phyloP scores from a whole-genome alignment of 148 eudicot species.

The Rhododendron vialii region DNA sequence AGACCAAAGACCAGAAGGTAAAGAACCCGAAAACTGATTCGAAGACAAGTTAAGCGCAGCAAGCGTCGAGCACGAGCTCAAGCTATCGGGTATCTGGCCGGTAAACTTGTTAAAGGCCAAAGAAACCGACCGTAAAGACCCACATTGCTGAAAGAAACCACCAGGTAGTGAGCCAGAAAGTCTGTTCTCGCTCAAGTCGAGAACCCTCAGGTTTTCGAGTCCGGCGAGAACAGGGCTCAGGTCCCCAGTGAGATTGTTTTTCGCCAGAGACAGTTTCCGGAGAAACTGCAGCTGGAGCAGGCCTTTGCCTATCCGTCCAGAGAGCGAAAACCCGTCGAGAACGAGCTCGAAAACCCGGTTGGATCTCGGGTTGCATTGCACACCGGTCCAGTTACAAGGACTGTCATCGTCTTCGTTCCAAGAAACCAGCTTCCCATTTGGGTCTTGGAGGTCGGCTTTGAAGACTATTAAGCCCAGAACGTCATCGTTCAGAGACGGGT shows the following conservation, averaged over 20 bases:
- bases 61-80: constrained; percentile 51
- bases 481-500: constrained; percentile 66
- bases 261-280: constrained; percentile 60
- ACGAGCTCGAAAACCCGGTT: constrained; percentile 76
- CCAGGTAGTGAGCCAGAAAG: constrained; percentile 51
- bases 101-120: constrained; percentile 60
- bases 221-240: constrained; percentile 38
- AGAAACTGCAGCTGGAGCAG: constrained; percentile 57
- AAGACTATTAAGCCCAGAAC: constrained; percentile 81
- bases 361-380: constrained; percentile 69
- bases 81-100: constrained; percentile 58
- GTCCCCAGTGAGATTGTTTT: constrained; percentile 65
- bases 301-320: constrained; percentile 74
- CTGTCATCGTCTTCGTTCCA: constrained; percentile 96
- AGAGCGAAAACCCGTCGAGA: constrained; percentile 68
- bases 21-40: constrained; percentile 57
- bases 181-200: constrained; percentile 72
- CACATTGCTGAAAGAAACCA: constrained; percentile 75
- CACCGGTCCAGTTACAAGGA: constrained; percentile 74
- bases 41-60: constrained; percentile 49
- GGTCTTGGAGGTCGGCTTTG: constrained; percentile 78
- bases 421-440: constrained; percentile 48
- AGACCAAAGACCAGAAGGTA: constrained; percentile 64
- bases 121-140: constrained; percentile 61
- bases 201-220: constrained; percentile 50